Conservation (phyloP, 257 asterid species). For the Rehmannia glutinosa region DNA sequence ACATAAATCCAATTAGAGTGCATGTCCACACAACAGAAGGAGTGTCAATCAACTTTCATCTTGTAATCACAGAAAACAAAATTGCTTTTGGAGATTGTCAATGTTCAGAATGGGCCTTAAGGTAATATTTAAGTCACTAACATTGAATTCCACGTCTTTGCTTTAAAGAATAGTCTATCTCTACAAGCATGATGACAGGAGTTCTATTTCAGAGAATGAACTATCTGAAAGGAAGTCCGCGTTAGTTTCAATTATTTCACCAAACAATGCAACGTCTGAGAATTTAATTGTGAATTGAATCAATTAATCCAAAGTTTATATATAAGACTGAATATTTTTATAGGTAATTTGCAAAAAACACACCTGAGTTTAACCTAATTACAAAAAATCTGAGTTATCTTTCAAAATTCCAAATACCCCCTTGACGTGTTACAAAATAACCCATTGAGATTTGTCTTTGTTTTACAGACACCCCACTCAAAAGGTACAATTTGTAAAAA, state of each 20-base stretch:
- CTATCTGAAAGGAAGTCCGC: neutral
- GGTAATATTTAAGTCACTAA: neutral
- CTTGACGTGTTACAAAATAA: too few species aligned
- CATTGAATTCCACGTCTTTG: neutral
- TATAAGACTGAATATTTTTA: neutral
- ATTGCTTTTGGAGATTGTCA: neutral
- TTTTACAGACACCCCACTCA: too few species aligned
- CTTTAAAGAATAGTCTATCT: neutral
- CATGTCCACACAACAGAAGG: slow-evolving; percentile 7
- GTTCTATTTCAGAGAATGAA: neutral
- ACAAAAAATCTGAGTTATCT: too few species aligned
- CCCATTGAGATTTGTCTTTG: too few species aligned
- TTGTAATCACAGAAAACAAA: slow-evolving; percentile 1
- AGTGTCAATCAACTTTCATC: neutral
- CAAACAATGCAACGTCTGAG: neutral
- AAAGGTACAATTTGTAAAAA: too few species aligned
- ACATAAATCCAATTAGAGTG: neutral
- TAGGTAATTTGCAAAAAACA: too few species aligned
- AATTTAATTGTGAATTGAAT: neutral
- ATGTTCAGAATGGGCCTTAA: neutral
- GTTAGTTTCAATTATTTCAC: neutral
- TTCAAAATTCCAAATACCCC: too few species aligned
- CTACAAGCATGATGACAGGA: neutral
- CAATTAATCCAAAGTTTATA: neutral
- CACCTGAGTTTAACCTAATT: too few species aligned